Percentiles rank a stretch among this genome's conserved stretches.
phyloP scores from a whole-genome alignment of 176 grass and related monocot genomes.

The Panicum miliaceum region DNA sequence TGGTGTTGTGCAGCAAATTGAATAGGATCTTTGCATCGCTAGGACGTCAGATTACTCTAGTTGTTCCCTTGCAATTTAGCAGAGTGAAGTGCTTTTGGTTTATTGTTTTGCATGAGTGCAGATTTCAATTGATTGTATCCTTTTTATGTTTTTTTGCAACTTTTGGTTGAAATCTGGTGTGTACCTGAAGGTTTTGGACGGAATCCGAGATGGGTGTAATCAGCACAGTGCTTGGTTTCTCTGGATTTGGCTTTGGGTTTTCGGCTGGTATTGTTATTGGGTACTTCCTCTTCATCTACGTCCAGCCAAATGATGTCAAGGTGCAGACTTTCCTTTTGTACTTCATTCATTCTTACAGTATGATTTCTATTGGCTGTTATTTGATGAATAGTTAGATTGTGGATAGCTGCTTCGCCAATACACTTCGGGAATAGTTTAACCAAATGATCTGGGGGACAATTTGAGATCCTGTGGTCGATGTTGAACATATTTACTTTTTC shows the following conservation, averaged over 20 bases:
- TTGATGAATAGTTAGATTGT: constrained; percentile 11
- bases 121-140: neutral
- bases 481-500: neutral
- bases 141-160: constrained; percentile 31
- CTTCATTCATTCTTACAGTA: constrained; percentile 20
- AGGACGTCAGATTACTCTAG: constrained; percentile 8
- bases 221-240: constrained; percentile 81
- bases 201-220: constrained; percentile 64
- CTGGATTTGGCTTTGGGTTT: constrained; percentile 84
- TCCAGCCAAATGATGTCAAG: constrained; percentile 86
- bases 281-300: constrained; percentile 81
- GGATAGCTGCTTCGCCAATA: constrained; percentile 14
- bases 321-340: constrained; percentile 38
- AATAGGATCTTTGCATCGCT: constrained; percentile 19
- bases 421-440: constrained; percentile 2
- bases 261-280: constrained; percentile 76
- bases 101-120: constrained; percentile 7
- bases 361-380: constrained; percentile 14
- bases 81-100: neutral
- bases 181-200: constrained; percentile 42
- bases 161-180: constrained; percentile 22
- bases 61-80: constrained; percentile 14
- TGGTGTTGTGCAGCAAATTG: neutral
- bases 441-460: neutral
- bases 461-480: neutral